These are phyloP conservation scores for Ustilaginoidea virens DNA, from an alignment of 2,329 filamentous ascomycete species.

Conservation along the genomic window DNA sequence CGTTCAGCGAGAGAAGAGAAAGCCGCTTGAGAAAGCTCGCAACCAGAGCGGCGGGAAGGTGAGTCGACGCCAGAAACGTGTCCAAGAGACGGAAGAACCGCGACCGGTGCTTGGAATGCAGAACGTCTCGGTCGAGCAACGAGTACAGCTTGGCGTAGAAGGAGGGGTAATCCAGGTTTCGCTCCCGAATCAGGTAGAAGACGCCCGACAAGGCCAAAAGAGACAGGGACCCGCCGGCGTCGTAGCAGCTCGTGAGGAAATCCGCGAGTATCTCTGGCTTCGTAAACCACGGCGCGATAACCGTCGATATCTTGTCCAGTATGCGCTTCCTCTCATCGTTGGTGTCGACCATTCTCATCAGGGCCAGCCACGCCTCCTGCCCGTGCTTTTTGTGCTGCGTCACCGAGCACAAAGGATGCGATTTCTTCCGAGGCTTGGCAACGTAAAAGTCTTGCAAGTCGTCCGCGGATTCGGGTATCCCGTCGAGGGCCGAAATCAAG, in stretches of 20 bases:
- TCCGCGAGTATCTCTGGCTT: constrained; percentile 86
- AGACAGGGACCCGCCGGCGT: constrained; percentile 72
- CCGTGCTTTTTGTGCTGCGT: constrained; percentile 62
- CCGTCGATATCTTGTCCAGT: constrained; percentile 57
- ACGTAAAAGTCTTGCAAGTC: constrained; percentile 57
- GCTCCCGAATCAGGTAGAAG: constrained; percentile 85
- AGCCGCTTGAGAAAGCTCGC: constrained; percentile 96
- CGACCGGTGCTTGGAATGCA: constrained; percentile 90
- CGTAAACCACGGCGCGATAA: constrained; percentile 78
- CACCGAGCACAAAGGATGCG: constrained; percentile 48
- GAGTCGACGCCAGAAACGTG: constrained; percentile 78
- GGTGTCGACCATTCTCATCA: constrained; percentile 52
- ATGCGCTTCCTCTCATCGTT: constrained; percentile 67
- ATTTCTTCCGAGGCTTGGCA: constrained; percentile 47
- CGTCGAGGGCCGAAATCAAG: constrained; percentile 51
- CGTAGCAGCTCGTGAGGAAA: constrained; percentile 89
- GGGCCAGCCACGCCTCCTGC: constrained; percentile 72
- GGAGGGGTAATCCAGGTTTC: constrained; percentile 88
- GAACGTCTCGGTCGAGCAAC: constrained; percentile 65
- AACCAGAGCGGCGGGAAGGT: constrained; percentile 79
- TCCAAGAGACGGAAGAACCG: constrained; percentile 86
- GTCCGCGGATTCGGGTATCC: constrained; percentile 49
- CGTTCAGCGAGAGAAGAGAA: constrained; percentile 67
- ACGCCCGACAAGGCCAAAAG: constrained; percentile 81
- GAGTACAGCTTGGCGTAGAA: constrained; percentile 95